Evolutionary conservation across 108 stramenopile species (phyloP), one percentile per base, ranked within the genome.

Genomic region (Mediolabrus comicus): DNA sequence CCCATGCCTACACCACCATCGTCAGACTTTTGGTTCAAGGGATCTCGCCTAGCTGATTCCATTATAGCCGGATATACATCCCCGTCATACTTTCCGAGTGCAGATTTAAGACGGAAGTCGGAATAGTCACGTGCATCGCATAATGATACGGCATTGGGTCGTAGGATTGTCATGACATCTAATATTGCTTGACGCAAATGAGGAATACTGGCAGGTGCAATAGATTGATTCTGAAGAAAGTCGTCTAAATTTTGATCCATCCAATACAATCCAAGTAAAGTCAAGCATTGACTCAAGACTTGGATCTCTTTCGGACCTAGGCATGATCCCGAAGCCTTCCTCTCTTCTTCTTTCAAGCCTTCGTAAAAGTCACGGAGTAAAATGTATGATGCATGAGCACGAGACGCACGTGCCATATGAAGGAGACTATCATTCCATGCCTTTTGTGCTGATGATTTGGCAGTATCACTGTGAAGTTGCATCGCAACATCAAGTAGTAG

Each of bases 31-130:
- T 8, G 31, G 64, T 95, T 95, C 69, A 95, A 75, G 0, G 93
- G 90, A 86, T 95, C 93, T 28, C 78, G 74, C 64, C 65, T 61
- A 7, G 93, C 88, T n/a, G 89, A 77, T 62, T 92, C 74, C 77
- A 94, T 81, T 26, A 97, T 87, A n/a, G 87, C 87, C 5, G 89
- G 88, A 60, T 97, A 97, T 1, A 97, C 92, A 82, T 95, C 67
- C 0, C 97, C 97, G 67, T 97, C 97, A 51, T 73, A 89, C 12
- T 88, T 85, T 13, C 95, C 97, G 19, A 97, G 65, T 1, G 90
- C 92, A 61, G 89, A 86, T 76, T 93, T 93, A 26, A 97, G 79
- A 19, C 88, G 79, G 64, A 93, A 95, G 66, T 97, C 97, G 22
- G 88, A 83, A 73, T 94, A 84, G 67, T 95, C 94, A 32, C 86